A percentile compares a stretch with the other conserved stretches of the same genome.
Conservation (phyloP, 345 rosid species). For the Eutrema yunnanense region DNA sequence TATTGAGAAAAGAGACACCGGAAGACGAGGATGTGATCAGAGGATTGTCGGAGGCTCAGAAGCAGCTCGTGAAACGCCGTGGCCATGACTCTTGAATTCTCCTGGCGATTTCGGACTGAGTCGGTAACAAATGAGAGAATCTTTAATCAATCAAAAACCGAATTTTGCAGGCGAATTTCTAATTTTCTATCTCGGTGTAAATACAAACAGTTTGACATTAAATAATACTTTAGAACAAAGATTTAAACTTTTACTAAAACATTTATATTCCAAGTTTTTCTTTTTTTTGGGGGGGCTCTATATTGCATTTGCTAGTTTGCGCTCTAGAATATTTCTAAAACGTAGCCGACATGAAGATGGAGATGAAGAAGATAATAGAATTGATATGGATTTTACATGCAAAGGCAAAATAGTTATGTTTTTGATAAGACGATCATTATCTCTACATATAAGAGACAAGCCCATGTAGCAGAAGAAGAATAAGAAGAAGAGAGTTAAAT, state of each 20-base stretch:
- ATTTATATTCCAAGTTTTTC: neutral
- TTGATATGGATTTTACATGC: neutral
- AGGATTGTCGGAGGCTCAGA: slow-evolving; percentile 44
- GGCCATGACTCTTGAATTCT: slow-evolving; percentile 21
- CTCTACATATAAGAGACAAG: slow-evolving; percentile 26
- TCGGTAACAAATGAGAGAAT: neutral
- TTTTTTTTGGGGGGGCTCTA: neutral
- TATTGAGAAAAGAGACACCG: slow-evolving; percentile 48
- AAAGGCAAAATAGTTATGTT: slow-evolving; percentile 10
- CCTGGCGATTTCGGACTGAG: neutral
- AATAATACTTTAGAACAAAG: neutral
- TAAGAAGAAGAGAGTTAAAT: slow-evolving; percentile 29
- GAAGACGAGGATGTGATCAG: slow-evolving; percentile 60
- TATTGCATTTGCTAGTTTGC: neutral
- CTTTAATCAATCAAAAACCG: neutral
- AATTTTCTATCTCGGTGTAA: neutral
- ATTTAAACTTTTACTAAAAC: neutral
- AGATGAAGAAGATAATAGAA: neutral
- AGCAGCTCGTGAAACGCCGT: slow-evolving; percentile 36
- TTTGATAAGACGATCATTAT: neutral
- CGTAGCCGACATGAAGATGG: neutral
- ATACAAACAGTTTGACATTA: neutral
- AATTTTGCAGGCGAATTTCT: neutral
- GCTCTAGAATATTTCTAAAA: neutral
- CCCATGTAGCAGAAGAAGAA: slow-evolving; percentile 29